phyloP scores from a whole-genome alignment of 805 yeast genomes.

The Lachancea fermentati region DNA sequence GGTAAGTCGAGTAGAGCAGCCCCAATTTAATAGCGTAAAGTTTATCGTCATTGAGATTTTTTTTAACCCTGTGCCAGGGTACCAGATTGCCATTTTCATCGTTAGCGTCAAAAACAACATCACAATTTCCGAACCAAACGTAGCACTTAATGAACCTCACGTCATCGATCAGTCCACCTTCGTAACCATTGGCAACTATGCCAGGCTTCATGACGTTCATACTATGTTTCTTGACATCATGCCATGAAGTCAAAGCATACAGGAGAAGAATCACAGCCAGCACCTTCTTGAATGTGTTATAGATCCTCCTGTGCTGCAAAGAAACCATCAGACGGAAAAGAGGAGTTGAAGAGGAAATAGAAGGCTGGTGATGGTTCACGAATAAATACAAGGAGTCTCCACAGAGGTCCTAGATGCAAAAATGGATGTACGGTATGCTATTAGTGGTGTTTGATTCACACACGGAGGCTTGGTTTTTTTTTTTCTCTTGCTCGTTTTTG shows the following conservation, averaged over 20 bases:
- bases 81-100: slow-evolving; percentile 6
- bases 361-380: background rate
- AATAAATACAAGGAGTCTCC: background rate
- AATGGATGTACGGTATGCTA: background rate
- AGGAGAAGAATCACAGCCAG: background rate
- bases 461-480: background rate
- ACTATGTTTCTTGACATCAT: background rate
- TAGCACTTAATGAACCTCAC: slow-evolving; percentile 28
- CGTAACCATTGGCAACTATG: slow-evolving; percentile 15
- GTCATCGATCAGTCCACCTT: slow-evolving; percentile 30
- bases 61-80: slow-evolving; percentile 25
- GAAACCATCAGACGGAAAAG: background rate
- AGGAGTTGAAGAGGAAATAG: too few species aligned
- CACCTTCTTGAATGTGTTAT: background rate
- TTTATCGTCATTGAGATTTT: slow-evolving; percentile 21
- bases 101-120: slow-evolving; percentile 17
- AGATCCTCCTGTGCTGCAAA: background rate
- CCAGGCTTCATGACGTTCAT: background rate
- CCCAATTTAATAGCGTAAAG: slow-evolving; percentile 11
- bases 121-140: slow-evolving; percentile 29
- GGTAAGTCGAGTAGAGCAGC: slow-evolving; percentile 20
- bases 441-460: background rate
- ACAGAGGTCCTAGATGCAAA: background rate
- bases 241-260: background rate
- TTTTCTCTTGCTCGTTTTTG: background rate